phyloP scores from a whole-genome alignment of 495 filamentous ascomycete genomes.

The Astrothelium subdiscretum region DNA sequence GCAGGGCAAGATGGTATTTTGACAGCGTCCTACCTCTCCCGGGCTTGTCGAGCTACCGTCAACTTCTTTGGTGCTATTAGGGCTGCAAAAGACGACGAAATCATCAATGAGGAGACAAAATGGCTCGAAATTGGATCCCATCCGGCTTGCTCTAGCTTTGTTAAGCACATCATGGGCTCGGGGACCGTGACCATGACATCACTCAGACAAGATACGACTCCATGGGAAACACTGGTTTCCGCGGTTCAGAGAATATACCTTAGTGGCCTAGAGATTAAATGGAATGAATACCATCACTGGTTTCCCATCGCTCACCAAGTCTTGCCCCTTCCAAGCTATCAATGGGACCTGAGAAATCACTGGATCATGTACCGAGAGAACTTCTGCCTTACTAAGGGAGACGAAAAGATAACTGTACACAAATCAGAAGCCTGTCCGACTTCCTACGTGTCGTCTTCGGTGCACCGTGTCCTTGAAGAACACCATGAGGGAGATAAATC shows the following conservation, averaged over 20 bases:
- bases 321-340: slow-evolving; percentile 52
- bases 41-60: slow-evolving; percentile 59
- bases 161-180: slow-evolving; percentile 9
- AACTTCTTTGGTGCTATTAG: slow-evolving; percentile 54
- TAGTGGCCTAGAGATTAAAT: slow-evolving; percentile 10
- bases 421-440: neutral
- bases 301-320: slow-evolving; percentile 3
- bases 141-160: slow-evolving; percentile 23
- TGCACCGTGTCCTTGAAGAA: slow-evolving; percentile 6
- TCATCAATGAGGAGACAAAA: slow-evolving; percentile 18
- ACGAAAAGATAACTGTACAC: neutral
- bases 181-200: slow-evolving; percentile 1
- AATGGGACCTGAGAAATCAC: slow-evolving; percentile 71
- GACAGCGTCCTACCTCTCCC: slow-evolving; percentile 47
- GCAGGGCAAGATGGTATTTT: slow-evolving; percentile 38
- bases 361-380: slow-evolving; percentile 58
- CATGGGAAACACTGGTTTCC: slow-evolving; percentile 3
- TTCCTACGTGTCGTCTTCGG: slow-evolving; percentile 2
- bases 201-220: slow-evolving; percentile 1
- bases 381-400: neutral
- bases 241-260: slow-evolving; percentile 4
- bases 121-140: slow-evolving; percentile 36
- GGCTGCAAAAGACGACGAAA: slow-evolving; percentile 8
- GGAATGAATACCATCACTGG: slow-evolving; percentile 17
- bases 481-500: neutral